Evolutionary conservation across 2,329 filamentous ascomycete genomes (phyloP).

Genomic region (Aspergillus unguis): DNA sequence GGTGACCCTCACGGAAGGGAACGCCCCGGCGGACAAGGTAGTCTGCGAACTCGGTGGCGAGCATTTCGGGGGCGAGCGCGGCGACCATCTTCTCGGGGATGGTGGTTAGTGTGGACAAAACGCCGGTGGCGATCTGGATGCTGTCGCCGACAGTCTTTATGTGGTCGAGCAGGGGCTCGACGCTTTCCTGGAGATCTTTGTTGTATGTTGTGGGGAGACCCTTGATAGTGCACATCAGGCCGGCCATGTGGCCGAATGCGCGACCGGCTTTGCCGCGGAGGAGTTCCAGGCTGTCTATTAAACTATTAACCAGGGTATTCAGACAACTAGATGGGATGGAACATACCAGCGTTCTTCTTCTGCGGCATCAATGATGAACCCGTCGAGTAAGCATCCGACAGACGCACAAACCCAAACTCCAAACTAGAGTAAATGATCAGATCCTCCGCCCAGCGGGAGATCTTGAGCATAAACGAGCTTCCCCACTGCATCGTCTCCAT

Average conservation of each 20-base stretch:
- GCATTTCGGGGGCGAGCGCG: slow-evolving; percentile 77
- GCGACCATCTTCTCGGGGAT: slow-evolving; percentile 73
- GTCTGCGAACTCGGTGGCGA: slow-evolving; percentile 58
- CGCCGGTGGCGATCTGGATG: slow-evolving; percentile 76
- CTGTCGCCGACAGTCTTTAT: slow-evolving; percentile 79
- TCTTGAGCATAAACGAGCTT: slow-evolving; percentile 72
- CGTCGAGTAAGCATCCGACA: slow-evolving; percentile 77
- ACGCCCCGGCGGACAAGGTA: slow-evolving; percentile 54
- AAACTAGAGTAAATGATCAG: slow-evolving; percentile 76
- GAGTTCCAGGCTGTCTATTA: slow-evolving; percentile 64
- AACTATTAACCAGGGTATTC: not conserved
- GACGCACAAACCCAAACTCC: slow-evolving; percentile 71
- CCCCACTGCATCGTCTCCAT: slow-evolving; percentile 79
- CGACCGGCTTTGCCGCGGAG: slow-evolving; percentile 74
- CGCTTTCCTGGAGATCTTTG: slow-evolving; percentile 86
- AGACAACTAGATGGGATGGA: not conserved
- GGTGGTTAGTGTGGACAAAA: slow-evolving; percentile 69
- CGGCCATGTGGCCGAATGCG: slow-evolving; percentile 76
- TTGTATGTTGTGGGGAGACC: slow-evolving; percentile 81
- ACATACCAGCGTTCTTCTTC: slow-evolving; percentile 65
- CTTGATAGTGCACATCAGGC: slow-evolving; percentile 71
- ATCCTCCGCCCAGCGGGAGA: slow-evolving; percentile 79
- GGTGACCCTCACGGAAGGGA: slow-evolving; percentile 76
- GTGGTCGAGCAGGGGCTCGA: slow-evolving; percentile 80
- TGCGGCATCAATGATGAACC: slow-evolving; percentile 76